These are phyloP conservation scores for Euphorbia pulcherrima DNA, from an alignment of 345 rosid species.

Conservation along the genomic window DNA sequence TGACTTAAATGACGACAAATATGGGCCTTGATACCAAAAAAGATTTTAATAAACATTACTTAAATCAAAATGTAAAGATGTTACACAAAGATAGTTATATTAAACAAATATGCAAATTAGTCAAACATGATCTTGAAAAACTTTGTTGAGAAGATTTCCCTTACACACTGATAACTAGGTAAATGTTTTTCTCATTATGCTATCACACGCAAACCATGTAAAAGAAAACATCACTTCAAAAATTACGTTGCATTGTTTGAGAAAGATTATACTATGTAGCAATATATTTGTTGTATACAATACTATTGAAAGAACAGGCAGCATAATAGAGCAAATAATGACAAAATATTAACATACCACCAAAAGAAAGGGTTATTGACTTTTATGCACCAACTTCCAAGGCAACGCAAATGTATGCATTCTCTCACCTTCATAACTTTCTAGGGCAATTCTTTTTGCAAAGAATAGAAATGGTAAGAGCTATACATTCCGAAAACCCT, in stretches of 20 bases:
- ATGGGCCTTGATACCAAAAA: conserved; percentile 57
- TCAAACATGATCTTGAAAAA: not conserved
- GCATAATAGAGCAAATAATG: not conserved
- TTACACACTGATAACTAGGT: too few relatives aligned
- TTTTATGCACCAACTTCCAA: not conserved
- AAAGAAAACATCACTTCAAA: not conserved
- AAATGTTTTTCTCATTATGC: too few relatives aligned
- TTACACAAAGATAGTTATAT: not conserved
- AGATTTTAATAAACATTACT: not conserved
- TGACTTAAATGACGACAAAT: conserved; percentile 76
- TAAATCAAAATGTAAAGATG: not conserved
- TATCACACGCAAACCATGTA: not conserved
- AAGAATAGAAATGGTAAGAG: not conserved
- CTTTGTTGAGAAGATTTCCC: not conserved
- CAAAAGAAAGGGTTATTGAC: not conserved
- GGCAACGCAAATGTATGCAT: not conserved
- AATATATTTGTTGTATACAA: not conserved
- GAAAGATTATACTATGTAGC: not conserved
- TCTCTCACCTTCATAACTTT: not conserved
- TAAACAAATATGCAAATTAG: not conserved
- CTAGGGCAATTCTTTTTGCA: not conserved
- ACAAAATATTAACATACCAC: not conserved
- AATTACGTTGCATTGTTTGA: not conserved
- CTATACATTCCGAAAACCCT: not conserved
- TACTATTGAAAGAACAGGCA: not conserved